Conservation (phyloP, 106 monocot genomes). For the Platanthera zijinensis region DNA sequence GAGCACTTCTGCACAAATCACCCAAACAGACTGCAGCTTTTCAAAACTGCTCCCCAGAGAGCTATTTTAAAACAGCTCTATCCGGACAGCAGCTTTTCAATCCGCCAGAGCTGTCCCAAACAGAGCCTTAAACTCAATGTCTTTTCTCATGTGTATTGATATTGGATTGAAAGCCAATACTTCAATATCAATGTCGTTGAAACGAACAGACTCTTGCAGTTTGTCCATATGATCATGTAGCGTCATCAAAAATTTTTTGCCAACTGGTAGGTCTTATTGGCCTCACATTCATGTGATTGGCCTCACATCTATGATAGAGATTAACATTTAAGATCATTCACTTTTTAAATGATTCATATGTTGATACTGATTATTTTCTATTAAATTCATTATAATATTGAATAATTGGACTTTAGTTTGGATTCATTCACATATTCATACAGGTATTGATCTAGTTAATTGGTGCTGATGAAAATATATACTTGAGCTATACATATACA, state of each 20-base stretch:
- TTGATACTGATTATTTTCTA: background rate
- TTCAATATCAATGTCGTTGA: too few relatives aligned
- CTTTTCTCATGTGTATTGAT: too few relatives aligned
- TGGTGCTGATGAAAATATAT: conserved; percentile 81
- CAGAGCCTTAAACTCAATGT: too few relatives aligned
- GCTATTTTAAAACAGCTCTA: too few relatives aligned
- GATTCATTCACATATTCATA: background rate
- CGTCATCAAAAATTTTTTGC: conserved; percentile 50
- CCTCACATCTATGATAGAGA: conserved; percentile 86
- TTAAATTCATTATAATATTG: background rate
- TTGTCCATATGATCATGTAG: conserved; percentile 19
- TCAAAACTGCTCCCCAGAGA: too few relatives aligned
- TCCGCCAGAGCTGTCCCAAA: too few relatives aligned
- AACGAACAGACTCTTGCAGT: too few relatives aligned
- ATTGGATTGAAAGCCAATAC: too few relatives aligned
- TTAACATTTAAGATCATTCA: conserved; percentile 11
- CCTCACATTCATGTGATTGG: conserved; percentile 86
- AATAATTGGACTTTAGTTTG: background rate
- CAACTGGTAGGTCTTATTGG: conserved; percentile 85
- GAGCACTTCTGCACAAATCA: too few relatives aligned
- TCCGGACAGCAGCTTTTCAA: too few relatives aligned
- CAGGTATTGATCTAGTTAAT: conserved; percentile 77
- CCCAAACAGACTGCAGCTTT: too few relatives aligned
- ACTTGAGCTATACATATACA: conserved; percentile 47
- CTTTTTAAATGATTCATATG: background rate